Percentiles rank a stretch among this genome's conserved stretches.
phyloP scores from a whole-genome alignment of 2,329 filamentous ascomycete species.

The Apiospora rasikravindrae region DNA sequence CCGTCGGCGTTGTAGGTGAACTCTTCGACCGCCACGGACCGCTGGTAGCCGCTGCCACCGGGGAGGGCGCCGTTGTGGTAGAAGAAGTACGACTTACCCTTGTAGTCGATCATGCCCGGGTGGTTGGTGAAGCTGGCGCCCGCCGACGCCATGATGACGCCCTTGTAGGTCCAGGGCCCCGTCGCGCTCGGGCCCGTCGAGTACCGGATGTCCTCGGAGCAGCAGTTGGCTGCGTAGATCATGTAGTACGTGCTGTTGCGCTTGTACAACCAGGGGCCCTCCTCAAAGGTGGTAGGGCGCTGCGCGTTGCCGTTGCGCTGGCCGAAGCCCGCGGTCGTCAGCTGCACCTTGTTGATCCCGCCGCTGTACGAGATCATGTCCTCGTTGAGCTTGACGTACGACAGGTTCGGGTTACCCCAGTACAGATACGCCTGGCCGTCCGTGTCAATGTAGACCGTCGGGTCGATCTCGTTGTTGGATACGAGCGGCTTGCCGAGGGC shows the following conservation, averaged over 20 bases:
- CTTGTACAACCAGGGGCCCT: slow-evolving; percentile 41
- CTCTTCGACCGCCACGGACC: slow-evolving; percentile 35
- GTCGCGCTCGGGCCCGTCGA: slow-evolving; percentile 33
- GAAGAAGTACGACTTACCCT: slow-evolving; percentile 38
- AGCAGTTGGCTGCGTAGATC: slow-evolving; percentile 37
- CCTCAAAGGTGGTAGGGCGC: slow-evolving; percentile 33
- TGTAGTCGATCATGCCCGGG: slow-evolving; percentile 37
- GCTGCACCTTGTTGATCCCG: slow-evolving; percentile 28
- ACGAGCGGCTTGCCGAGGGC: slow-evolving; percentile 42
- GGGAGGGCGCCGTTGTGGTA: slow-evolving; percentile 41
- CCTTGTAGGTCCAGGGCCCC: slow-evolving; percentile 40
- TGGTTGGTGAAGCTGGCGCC: slow-evolving; percentile 39
- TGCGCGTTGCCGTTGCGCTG: slow-evolving; percentile 25
- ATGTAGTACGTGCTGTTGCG: slow-evolving; percentile 38
- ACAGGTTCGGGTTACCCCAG: slow-evolving; percentile 45
- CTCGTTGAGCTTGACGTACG: slow-evolving; percentile 45
- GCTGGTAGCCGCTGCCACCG: slow-evolving; percentile 34
- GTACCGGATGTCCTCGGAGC: slow-evolving; percentile 39
- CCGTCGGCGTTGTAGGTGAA: slow-evolving; percentile 37
- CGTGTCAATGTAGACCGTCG: slow-evolving; percentile 47
- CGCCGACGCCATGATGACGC: slow-evolving; percentile 36
- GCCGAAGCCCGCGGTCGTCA: slow-evolving; percentile 28
- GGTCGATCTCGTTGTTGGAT: slow-evolving; percentile 43
- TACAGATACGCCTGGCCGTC: slow-evolving; percentile 50
- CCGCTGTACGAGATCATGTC: slow-evolving; percentile 46